These are phyloP conservation scores for Penstemon davidsonii DNA, from an alignment of 257 asterid genomes.

Conservation along the genomic window DNA sequence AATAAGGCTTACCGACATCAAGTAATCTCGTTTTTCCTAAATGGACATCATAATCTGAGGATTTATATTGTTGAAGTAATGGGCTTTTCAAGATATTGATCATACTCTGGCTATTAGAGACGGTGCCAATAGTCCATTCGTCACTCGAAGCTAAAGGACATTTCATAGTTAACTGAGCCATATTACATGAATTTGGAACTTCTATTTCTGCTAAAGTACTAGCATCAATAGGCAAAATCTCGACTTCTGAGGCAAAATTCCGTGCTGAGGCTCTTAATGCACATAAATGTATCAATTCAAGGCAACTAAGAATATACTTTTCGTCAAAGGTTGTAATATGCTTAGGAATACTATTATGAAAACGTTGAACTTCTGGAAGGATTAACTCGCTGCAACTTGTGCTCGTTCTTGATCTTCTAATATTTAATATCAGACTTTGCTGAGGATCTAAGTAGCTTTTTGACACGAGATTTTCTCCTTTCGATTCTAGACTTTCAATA, in stretches of 20 bases:
- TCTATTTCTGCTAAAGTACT: slow-evolving; percentile 33
- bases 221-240: slow-evolving; percentile 32
- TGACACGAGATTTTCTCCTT: slow-evolving; percentile 35
- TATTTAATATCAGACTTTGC: slow-evolving; percentile 35
- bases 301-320: slow-evolving; percentile 63
- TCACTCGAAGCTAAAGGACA: slow-evolving; percentile 34
- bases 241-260: slow-evolving; percentile 43
- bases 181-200: slow-evolving; percentile 30
- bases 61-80: slow-evolving; percentile 49
- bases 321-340: slow-evolving; percentile 68
- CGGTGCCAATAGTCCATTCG: slow-evolving; percentile 43
- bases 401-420: slow-evolving; percentile 32
- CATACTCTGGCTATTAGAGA: slow-evolving; percentile 67
- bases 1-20: slow-evolving; percentile 27
- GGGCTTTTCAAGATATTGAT: slow-evolving; percentile 75
- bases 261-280: slow-evolving; percentile 50
- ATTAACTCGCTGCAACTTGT: slow-evolving; percentile 43
- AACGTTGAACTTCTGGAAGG: slow-evolving; percentile 35
- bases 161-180: slow-evolving; percentile 39
- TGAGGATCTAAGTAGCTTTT: slow-evolving; percentile 30
- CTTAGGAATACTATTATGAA: slow-evolving; percentile 53
- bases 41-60: slow-evolving; percentile 28
- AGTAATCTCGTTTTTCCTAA: slow-evolving; percentile 28
- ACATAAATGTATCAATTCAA: slow-evolving; percentile 54
- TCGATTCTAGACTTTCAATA: slow-evolving; percentile 35